Conservation (phyloP, 2,329 filamentous ascomycete genomes). For the Aspergillus sclerotialis region DNA sequence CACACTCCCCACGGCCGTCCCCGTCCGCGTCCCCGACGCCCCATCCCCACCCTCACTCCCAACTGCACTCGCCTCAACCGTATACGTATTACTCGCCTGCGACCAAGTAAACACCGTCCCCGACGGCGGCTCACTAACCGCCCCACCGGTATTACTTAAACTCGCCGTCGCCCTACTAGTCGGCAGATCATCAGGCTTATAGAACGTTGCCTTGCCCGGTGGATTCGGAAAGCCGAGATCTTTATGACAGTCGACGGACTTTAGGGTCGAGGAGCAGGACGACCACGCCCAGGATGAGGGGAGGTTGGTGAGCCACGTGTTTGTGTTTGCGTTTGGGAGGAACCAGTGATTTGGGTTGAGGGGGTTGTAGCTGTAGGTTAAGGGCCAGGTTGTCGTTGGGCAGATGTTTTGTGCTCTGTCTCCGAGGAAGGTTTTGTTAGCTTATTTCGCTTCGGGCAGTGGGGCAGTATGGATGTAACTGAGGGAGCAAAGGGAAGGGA, state of each 20-base stretch:
- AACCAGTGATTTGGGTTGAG: slow-evolving; percentile 11
- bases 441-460: no score
- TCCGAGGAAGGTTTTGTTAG: no score
- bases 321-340: slow-evolving; percentile 11
- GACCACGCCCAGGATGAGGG: slow-evolving; percentile 14
- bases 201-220: slow-evolving; percentile 12
- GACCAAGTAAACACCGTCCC: slow-evolving; percentile 31
- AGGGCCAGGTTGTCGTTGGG: slow-evolving; percentile 22
- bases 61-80: slow-evolving; percentile 27
- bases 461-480: no score
- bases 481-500: no score
- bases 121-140: slow-evolving; percentile 27
- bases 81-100: slow-evolving; percentile 25
- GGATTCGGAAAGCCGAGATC: slow-evolving; percentile 10
- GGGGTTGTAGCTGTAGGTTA: slow-evolving; percentile 13
- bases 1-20: slow-evolving; percentile 2
- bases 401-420: slow-evolving; percentile 24
- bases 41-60: neutral
- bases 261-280: slow-evolving; percentile 11
- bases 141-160: slow-evolving; percentile 22
- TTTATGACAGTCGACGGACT: slow-evolving; percentile 12
- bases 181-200: slow-evolving; percentile 13
- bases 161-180: slow-evolving; percentile 21
- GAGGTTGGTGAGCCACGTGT: no score
- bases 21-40: slow-evolving; percentile 7